Percentiles rank a stretch among this genome's conserved stretches.
Conservation (phyloP, 768 basidiomycete genomes). For the Tylopilus cervinicoccineus region DNA sequence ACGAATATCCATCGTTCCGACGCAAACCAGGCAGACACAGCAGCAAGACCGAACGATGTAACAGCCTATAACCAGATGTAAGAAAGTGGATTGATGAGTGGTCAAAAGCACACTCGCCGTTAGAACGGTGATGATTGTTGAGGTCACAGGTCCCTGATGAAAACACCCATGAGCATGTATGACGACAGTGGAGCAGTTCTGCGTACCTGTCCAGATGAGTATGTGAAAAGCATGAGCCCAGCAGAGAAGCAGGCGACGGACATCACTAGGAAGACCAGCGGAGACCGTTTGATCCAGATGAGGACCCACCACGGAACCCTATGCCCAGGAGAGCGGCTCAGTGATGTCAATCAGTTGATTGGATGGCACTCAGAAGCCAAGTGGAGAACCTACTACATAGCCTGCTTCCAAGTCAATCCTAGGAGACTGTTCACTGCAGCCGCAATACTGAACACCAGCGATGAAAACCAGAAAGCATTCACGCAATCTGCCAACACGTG, state of each 20-base stretch:
- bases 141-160: conserved; percentile 53
- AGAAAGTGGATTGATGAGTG: conserved; percentile 1
- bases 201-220: conserved; percentile 65
- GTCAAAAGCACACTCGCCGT: conserved; percentile 36
- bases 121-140: conserved; percentile 70
- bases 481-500: conserved; percentile 39
- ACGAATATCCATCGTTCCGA: conserved; percentile 48
- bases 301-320: conserved; percentile 57
- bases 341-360: conserved; percentile 18
- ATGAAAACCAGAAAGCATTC: conserved; percentile 53
- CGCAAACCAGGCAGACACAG: conserved; percentile 52
- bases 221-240: conserved; percentile 73
- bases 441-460: conserved; percentile 51
- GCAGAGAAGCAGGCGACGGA: conserved; percentile 82
- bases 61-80: conserved; percentile 25
- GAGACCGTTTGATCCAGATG: conserved; percentile 85
- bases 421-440: conserved; percentile 51
- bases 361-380: conserved; percentile 6
- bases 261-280: conserved; percentile 77
- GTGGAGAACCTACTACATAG: conserved; percentile 45
- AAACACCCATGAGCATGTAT: conserved; percentile 11
- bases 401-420: conserved; percentile 54
- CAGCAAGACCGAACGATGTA: conserved; percentile 41
- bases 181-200: conserved; percentile 20
- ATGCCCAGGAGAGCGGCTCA: conserved; percentile 50